Evolutionary conservation across 805 yeast species (phyloP).

Genomic region (Barnettozyma californica): DNA sequence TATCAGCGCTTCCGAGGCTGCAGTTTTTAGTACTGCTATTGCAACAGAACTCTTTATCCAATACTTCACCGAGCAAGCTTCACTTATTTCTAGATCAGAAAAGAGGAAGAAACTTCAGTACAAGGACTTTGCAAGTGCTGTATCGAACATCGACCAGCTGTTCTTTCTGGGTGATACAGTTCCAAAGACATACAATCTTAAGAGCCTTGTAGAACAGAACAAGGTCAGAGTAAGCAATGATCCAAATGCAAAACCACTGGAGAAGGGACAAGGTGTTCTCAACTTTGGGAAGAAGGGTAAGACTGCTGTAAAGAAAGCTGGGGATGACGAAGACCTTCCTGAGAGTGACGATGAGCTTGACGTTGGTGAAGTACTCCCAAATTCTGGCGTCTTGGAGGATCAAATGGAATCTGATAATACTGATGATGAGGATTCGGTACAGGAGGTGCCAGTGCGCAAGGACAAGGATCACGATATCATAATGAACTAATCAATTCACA

Average conservation of each 20-base stretch:
- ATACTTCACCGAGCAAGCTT: constrained; percentile 66
- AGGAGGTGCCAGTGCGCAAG: constrained; percentile 10
- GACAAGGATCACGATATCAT: constrained; percentile 23
- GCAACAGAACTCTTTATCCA: constrained; percentile 74
- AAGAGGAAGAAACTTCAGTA: constrained; percentile 67
- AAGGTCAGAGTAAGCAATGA: constrained; percentile 26
- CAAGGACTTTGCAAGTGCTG: constrained; percentile 64
- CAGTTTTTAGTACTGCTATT: constrained; percentile 70
- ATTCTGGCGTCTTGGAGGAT: constrained; percentile 8
- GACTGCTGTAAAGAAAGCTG: constrained; percentile 1
- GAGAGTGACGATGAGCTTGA: constrained; percentile 22
- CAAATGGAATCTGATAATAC: constrained; percentile 10
- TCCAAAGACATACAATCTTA: constrained; percentile 53
- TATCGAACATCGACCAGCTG: constrained; percentile 51
- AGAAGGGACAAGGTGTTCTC: constrained; percentile 39
- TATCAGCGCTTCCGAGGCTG: constrained; percentile 57
- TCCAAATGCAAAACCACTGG: constrained; percentile 19
- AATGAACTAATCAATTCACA: constrained; percentile 12
- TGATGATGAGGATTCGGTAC: constrained; percentile 9
- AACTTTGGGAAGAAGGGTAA: constrained; percentile 22
- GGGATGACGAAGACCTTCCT: constrained; percentile 21
- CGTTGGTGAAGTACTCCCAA: constrained; percentile 16
- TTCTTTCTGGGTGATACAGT: constrained; percentile 61
- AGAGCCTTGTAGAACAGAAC: constrained; percentile 41
- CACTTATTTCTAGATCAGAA: constrained; percentile 55